These are phyloP conservation scores for Baorangia bicolor DNA, from an alignment of 768 basidiomycete genomes.

Conservation along the genomic window DNA sequence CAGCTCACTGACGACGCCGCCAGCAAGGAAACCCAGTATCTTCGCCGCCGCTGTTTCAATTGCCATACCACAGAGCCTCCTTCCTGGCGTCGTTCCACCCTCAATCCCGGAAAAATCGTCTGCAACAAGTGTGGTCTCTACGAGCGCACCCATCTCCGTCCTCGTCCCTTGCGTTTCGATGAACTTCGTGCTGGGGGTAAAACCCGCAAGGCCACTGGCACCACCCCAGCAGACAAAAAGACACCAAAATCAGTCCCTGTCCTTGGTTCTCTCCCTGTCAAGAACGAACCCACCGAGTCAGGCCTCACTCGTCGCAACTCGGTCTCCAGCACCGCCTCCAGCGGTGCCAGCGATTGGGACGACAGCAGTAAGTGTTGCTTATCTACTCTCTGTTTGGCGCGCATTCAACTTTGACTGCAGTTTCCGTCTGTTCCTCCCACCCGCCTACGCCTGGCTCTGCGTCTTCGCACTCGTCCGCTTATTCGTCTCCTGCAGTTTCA, in stretches of 20 bases:
- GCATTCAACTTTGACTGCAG: slow-evolving; percentile 10
- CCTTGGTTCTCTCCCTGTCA: slow-evolving; percentile 45
- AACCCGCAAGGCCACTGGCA: slow-evolving; percentile 50
- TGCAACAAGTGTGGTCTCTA: slow-evolving; percentile 94
- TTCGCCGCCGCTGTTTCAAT: slow-evolving; percentile 85
- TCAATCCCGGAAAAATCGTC: slow-evolving; percentile 90
- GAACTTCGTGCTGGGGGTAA: slow-evolving; percentile 87
- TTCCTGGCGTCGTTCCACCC: slow-evolving; percentile 82
- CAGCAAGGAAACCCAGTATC: slow-evolving; percentile 87
- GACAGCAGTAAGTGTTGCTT: slow-evolving; percentile 59
- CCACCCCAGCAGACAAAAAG: slow-evolving; percentile 32
- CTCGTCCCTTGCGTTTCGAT: slow-evolving; percentile 82
- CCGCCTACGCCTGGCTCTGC: slow-evolving; percentile 42
- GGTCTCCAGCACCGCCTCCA: slow-evolving; percentile 55
- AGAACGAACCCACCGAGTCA: slow-evolving; percentile 62
- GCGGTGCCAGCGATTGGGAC: slow-evolving; percentile 73
- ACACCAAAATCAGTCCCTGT: slow-evolving; percentile 33
- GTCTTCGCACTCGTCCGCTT: slow-evolving; percentile 61
- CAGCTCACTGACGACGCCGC: slow-evolving; percentile 91
- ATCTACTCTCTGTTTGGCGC: background rate
- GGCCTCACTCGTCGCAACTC: slow-evolving; percentile 57
- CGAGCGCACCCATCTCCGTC: slow-evolving; percentile 83
- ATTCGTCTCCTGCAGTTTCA: slow-evolving; percentile 60
- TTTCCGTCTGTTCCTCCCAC: slow-evolving; percentile 34
- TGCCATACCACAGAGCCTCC: slow-evolving; percentile 92